phyloP scores from a whole-genome alignment of 2,329 filamentous ascomycete genomes.

The Cladosporium sphaerospermum region DNA sequence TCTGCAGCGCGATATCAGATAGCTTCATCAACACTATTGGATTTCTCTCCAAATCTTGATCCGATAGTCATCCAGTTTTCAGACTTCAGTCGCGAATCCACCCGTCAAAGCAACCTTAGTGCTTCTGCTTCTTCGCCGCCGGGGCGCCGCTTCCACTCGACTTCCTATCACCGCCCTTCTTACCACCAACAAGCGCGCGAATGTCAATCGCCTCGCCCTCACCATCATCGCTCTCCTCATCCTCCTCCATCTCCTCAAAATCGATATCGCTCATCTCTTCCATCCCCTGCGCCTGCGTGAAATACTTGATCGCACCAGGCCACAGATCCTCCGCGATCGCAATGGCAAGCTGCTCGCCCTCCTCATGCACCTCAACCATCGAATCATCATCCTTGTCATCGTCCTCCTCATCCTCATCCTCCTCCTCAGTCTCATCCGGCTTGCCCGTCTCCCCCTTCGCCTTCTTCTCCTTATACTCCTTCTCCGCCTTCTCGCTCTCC shows the following conservation, averaged over 20 bases:
- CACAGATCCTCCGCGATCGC: constrained; percentile 81
- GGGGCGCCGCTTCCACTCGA: constrained; percentile 28
- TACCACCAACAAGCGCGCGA: constrained; percentile 39
- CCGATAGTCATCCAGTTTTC: neutral
- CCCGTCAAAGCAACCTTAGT: constrained; percentile 13
- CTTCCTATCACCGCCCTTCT: constrained; percentile 35
- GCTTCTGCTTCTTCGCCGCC: constrained; percentile 36
- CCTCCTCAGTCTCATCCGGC: constrained; percentile 41
- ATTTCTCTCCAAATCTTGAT: neutral
- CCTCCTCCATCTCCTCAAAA: constrained; percentile 52
- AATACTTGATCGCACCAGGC: constrained; percentile 84
- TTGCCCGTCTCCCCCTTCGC: constrained; percentile 37
- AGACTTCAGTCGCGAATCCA: neutral
- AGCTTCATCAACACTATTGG: no score
- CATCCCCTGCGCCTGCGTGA: constrained; percentile 66
- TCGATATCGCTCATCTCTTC: constrained; percentile 63
- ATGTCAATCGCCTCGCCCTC: constrained; percentile 46
- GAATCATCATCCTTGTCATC: constrained; percentile 58
- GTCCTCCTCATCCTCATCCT: constrained; percentile 54
- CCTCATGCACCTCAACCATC: constrained; percentile 78
- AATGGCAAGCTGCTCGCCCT: constrained; percentile 75
- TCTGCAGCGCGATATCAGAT: no score
- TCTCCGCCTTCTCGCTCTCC: constrained; percentile 58
- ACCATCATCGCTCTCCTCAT: constrained; percentile 48
- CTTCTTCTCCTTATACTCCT: constrained; percentile 56